Conservation (phyloP, 2,329 filamentous ascomycete species). For the Claviceps sp. region DNA sequence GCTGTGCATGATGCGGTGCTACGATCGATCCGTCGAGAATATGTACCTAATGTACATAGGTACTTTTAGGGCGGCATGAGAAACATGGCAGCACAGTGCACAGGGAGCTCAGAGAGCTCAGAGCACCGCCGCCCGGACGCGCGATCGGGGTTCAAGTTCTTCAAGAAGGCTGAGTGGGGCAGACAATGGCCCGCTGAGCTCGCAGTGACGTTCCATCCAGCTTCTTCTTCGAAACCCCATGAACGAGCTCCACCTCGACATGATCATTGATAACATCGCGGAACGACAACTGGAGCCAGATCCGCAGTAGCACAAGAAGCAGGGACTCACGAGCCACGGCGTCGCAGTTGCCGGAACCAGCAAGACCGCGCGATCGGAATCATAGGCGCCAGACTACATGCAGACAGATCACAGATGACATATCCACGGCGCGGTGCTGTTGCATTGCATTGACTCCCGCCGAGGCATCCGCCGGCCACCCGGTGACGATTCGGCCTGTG, state of each 20-base stretch:
- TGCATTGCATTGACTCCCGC: not conserved
- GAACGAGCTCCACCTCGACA: constrained; percentile 1
- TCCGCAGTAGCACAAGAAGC: not conserved
- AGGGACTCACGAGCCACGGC: not conserved
- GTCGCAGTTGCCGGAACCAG: constrained; percentile 2
- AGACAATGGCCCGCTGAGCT: not conserved
- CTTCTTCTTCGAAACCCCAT: not conserved
- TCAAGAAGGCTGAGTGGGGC: no score
- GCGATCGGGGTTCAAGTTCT: no score
- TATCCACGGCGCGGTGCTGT: not conserved
- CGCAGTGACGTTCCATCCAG: constrained; percentile 14
- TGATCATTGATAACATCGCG: not conserved
- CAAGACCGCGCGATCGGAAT: constrained; percentile 1
- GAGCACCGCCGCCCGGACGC: no score
- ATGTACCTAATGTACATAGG: no score
- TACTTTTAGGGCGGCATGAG: no score
- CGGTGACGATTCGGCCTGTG: not conserved
- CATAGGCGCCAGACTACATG: not conserved
- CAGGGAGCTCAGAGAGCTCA: no score
- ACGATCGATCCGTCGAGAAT: no score
- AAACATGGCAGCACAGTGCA: no score
- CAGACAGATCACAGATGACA: not conserved
- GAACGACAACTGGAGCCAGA: not conserved
- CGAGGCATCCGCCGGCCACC: not conserved
- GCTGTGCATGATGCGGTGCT: no score